These are phyloP conservation scores for Fusarium tanahbumbuense DNA, from an alignment of 2,329 filamentous ascomycete genomes.

Conservation along the genomic window DNA sequence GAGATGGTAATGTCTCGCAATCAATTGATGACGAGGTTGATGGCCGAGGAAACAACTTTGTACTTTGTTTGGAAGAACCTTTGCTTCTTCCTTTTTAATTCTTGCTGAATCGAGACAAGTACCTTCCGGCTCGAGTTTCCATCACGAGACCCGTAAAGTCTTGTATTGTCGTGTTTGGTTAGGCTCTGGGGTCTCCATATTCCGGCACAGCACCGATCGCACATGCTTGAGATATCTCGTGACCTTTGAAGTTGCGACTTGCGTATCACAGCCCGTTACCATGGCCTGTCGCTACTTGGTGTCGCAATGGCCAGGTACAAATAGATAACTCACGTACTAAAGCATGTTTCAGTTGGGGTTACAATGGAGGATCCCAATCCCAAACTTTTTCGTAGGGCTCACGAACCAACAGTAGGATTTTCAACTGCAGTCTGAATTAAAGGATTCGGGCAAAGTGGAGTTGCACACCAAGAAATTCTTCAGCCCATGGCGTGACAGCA, in stretches of 20 bases:
- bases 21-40: neutral
- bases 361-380: neutral
- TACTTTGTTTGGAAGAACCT: neutral
- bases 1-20: neutral
- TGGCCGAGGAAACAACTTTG: too few relatives aligned
- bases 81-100: too few relatives aligned
- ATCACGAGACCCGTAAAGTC: neutral
- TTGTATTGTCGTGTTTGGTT: neutral
- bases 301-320: neutral
- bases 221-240: neutral
- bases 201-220: neutral
- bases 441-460: neutral
- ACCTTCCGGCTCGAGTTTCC: neutral
- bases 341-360: neutral
- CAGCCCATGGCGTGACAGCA: neutral
- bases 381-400: neutral
- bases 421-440: neutral
- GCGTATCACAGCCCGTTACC: neutral
- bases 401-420: neutral
- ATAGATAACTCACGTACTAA: neutral
- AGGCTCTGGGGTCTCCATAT: neutral
- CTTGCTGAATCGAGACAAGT: neutral
- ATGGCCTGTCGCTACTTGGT: neutral
- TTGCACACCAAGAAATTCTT: neutral
- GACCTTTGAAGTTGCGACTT: neutral